Conservation (phyloP, 1,284 basidiomycete species). For the Papiliotrema nemorosa region DNA sequence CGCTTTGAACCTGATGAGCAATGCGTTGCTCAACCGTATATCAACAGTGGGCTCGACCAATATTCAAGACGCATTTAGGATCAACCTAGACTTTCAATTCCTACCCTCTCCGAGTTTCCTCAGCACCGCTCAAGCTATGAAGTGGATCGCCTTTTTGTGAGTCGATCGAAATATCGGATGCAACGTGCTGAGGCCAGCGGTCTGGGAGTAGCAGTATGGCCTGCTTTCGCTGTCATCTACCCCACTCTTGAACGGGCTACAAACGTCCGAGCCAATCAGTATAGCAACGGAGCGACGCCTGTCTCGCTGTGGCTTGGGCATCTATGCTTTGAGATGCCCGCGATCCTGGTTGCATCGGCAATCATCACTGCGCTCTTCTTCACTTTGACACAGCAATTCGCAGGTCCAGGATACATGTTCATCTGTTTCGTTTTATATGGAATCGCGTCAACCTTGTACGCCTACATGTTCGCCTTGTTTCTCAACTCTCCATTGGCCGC, state of each 20-base stretch:
- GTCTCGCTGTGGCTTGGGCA: conserved; percentile 74
- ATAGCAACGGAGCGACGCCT: conserved; percentile 70
- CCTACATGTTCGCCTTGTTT: conserved; percentile 63
- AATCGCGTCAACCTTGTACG: conserved; percentile 62
- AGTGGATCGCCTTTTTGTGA: conserved; percentile 37
- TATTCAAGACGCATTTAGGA: conserved; percentile 56
- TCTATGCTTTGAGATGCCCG: conserved; percentile 66
- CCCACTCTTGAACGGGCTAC: conserved; percentile 60
- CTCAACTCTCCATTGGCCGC: conserved; percentile 66
- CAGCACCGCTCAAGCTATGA: conserved; percentile 26
- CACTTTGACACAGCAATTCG: conserved; percentile 59
- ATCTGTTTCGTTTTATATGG: conserved; percentile 73
- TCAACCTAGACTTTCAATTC: conserved; percentile 60
- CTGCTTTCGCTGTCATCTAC: conserved; percentile 74
- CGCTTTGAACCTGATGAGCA: conserved; percentile 65
- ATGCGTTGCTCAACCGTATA: conserved; percentile 62
- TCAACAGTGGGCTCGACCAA: conserved; percentile 44
- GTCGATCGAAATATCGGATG: conserved; percentile 2
- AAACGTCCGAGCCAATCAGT: conserved; percentile 66
- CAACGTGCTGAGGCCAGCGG: conserved; percentile 13
- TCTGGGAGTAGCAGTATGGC: conserved; percentile 59
- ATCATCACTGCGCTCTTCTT: conserved; percentile 64
- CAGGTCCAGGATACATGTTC: conserved; percentile 57
- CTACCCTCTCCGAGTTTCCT: conserved; percentile 25
- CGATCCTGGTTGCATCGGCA: conserved; percentile 58